Percentiles rank a stretch among this genome's conserved stretches.
Conservation (phyloP, 345 rosid species). For the Toxicodendron radicans region DNA sequence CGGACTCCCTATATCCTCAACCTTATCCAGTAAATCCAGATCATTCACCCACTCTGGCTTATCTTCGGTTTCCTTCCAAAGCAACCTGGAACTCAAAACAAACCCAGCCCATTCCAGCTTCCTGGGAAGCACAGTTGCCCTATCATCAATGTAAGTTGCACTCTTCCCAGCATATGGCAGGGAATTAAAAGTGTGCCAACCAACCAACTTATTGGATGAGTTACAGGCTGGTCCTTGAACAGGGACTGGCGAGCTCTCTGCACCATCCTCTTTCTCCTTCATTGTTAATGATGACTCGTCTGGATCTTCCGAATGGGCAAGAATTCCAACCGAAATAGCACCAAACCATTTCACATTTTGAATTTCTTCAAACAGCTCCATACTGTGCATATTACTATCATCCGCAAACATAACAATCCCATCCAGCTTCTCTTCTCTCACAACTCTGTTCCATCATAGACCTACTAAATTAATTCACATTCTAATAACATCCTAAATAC, state of each 20-base stretch:
- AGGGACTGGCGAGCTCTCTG: conserved; percentile 52
- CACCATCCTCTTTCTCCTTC: conserved; percentile 34
- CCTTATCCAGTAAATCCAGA: conserved; percentile 44
- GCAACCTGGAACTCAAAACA: conserved; percentile 81
- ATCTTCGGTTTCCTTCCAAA: conserved; percentile 73
- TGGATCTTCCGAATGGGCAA: conserved; percentile 52
- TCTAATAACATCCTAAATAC: conserved; percentile 15
- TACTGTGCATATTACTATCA: conserved; percentile 96
- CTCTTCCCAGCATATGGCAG: conserved; percentile 59
- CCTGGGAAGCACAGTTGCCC: conserved; percentile 77
- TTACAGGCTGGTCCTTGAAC: conserved; percentile 98
- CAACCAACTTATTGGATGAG: conserved; percentile 57
- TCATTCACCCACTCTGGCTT: conserved; percentile 86
- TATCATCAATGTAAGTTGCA: conserved; percentile 75
- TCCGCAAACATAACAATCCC: conserved; percentile 93
- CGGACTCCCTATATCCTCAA: conserved; percentile 67
- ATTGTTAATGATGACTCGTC: conserved; percentile 43
- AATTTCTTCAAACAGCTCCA: conserved; percentile 93
- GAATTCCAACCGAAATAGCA: conserved; percentile 81
- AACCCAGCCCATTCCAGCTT: conserved; percentile 98
- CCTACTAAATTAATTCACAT: conserved; percentile 16
- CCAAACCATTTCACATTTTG: conserved; percentile 94
- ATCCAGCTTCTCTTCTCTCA: conserved; percentile 85
- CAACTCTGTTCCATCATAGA: conserved; percentile 54
- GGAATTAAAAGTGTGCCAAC: conserved; percentile 86